phyloP scores from a whole-genome alignment of 352 stramenopile genomes.

The Globisporangium megalacanthum region DNA sequence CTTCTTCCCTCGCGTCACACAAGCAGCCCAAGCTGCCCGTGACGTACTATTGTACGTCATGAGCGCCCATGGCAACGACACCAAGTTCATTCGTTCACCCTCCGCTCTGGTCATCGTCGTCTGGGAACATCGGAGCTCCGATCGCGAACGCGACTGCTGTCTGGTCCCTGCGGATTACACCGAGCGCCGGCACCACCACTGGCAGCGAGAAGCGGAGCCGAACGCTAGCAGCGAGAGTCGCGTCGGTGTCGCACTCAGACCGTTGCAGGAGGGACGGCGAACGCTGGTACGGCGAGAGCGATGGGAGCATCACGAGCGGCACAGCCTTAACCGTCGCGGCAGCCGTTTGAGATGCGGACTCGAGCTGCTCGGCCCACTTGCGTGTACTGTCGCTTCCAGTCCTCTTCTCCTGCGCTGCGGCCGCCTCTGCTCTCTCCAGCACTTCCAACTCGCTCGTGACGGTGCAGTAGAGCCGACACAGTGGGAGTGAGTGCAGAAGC shows the following conservation, averaged over 20 bases:
- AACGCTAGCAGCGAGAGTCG: neutral
- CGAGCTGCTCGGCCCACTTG: neutral
- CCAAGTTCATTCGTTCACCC: neutral
- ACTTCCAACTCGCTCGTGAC: neutral
- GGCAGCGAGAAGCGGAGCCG: slow-evolving; percentile 9
- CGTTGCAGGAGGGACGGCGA: neutral
- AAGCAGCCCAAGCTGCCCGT: no score
- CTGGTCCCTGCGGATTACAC: slow-evolving; percentile 4
- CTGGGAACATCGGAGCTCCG: slow-evolving; percentile 19
- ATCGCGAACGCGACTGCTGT: slow-evolving; percentile 16
- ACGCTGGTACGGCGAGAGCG: slow-evolving; percentile 9
- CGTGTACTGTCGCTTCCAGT: neutral
- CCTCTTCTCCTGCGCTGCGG: neutral
- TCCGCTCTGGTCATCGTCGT: slow-evolving; percentile 15
- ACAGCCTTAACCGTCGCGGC: neutral
- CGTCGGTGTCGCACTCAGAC: neutral
- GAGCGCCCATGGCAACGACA: neutral
- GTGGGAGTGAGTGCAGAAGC: slow-evolving; percentile 5
- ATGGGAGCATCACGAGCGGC: slow-evolving; percentile 14
- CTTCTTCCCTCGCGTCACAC: no score
- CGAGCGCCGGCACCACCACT: slow-evolving; percentile 12
- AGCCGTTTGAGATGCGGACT: neutral
- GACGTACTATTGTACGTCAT: no score
- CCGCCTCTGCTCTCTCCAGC: slow-evolving; percentile 1
- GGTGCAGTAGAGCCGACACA: slow-evolving; percentile 10